Conservation (phyloP, 441 rosid species). For the Populus hybrid region DNA sequence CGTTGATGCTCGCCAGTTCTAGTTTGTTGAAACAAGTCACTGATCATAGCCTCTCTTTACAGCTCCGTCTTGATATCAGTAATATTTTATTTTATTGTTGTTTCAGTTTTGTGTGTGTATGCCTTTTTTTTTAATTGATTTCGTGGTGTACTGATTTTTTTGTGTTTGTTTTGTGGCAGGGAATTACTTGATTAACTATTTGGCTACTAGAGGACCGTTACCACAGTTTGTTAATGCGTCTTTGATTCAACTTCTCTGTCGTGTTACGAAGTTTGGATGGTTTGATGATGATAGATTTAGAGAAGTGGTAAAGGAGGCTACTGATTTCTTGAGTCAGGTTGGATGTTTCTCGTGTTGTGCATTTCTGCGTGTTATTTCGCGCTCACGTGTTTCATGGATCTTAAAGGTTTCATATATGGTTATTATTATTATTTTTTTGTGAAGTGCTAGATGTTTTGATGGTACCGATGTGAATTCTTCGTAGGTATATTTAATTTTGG, state of each 20-base stretch:
- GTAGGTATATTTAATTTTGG: background rate
- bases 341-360: background rate
- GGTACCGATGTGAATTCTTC: background rate
- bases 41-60: slow-evolving; percentile 81
- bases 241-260: slow-evolving; percentile 81
- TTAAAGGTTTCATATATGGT: background rate
- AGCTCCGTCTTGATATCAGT: slow-evolving; percentile 94
- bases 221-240: slow-evolving; percentile 83
- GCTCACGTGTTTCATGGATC: background rate
- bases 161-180: slow-evolving; percentile 35
- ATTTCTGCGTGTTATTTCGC: background rate
- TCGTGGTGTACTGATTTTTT: slow-evolving; percentile 1
- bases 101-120: slow-evolving; percentile 10
- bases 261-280: slow-evolving; percentile 98
- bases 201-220: slow-evolving; percentile 93
- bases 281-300: slow-evolving; percentile 94
- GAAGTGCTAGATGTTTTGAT: background rate
- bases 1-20: slow-evolving; percentile 99
- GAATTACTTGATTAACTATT: slow-evolving; percentile 75
- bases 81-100: slow-evolving; percentile 26
- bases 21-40: slow-evolving; percentile 97
- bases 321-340: slow-evolving; percentile 90
- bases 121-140: slow-evolving; percentile 11
- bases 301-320: slow-evolving; percentile 85
- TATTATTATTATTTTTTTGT: background rate